phyloP scores from a whole-genome alignment of 257 asterid species.

The Nicotiana otophora region DNA sequence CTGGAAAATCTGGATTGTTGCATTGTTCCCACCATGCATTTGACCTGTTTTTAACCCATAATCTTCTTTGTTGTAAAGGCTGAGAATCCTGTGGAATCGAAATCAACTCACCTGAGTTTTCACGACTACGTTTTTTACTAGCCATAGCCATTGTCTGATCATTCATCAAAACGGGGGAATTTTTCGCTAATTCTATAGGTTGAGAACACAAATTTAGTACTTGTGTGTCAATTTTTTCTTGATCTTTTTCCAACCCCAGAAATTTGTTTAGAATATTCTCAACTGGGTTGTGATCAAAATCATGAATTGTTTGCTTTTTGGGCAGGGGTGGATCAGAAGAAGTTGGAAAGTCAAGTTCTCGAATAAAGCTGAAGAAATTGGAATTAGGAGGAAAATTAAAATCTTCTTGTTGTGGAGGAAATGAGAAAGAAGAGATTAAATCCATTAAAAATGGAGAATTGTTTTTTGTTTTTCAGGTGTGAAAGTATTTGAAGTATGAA shows the following conservation, averaged over 20 bases:
- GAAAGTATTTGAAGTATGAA: constrained; percentile 18
- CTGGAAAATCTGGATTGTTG: constrained; percentile 56
- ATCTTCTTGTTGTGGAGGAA: constrained; percentile 28
- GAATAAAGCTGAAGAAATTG: constrained; percentile 18
- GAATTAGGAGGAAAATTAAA: not conserved
- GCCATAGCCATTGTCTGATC: too few species aligned
- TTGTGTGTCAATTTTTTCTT: not conserved
- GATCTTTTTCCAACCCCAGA: constrained; percentile 8
- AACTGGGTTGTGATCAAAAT: constrained; percentile 7
- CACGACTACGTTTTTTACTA: too few species aligned
- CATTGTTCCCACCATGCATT: constrained; percentile 88
- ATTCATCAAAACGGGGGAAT: too few species aligned
- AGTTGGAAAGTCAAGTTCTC: constrained; percentile 10
- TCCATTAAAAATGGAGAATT: constrained; percentile 30
- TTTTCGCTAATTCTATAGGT: too few species aligned
- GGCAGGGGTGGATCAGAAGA: constrained; percentile 6
- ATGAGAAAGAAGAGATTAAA: constrained; percentile 34
- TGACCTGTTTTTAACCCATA: constrained; percentile 80
- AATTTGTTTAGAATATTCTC: constrained; percentile 22
- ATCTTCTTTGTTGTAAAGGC: constrained; percentile 33
- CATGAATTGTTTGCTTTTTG: constrained; percentile 5
- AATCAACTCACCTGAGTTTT: too few species aligned
- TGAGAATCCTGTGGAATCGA: not conserved
- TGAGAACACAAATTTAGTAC: too few species aligned
- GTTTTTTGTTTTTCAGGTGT: not conserved